Evolutionary conservation across 2,329 filamentous ascomycete genomes (phyloP).

Genomic region (Blastomyces parvus): DNA sequence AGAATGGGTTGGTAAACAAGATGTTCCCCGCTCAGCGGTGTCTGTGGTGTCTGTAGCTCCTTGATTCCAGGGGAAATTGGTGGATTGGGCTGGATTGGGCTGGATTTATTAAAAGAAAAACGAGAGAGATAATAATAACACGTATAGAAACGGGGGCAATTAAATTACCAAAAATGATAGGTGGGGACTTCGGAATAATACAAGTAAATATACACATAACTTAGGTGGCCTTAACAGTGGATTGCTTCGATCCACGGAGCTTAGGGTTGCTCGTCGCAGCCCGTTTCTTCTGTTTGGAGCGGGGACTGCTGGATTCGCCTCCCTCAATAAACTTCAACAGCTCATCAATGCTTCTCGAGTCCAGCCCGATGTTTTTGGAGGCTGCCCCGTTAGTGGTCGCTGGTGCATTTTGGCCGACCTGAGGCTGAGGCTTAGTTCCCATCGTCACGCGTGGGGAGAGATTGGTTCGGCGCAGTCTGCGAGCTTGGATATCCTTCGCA

Average conservation of each 20-base stretch:
- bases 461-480: slow-evolving; percentile 61
- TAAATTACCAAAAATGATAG: slow-evolving; percentile 11
- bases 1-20: background rate
- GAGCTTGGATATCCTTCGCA: slow-evolving; percentile 72
- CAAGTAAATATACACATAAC: background rate
- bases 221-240: slow-evolving; percentile 24
- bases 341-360: slow-evolving; percentile 83
- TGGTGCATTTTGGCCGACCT: slow-evolving; percentile 50
- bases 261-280: slow-evolving; percentile 36
- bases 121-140: slow-evolving; percentile 4
- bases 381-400: slow-evolving; percentile 34
- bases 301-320: slow-evolving; percentile 32
- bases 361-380: slow-evolving; percentile 42
- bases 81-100: background rate
- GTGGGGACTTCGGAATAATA: background rate
- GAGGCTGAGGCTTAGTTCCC: slow-evolving; percentile 52
- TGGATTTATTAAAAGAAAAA: background rate
- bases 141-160: slow-evolving; percentile 9
- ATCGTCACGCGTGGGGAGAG: slow-evolving; percentile 54
- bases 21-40: slow-evolving; percentile 1
- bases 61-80: background rate
- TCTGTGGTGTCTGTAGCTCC: background rate
- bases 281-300: slow-evolving; percentile 38
- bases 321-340: slow-evolving; percentile 92
- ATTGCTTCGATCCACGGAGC: slow-evolving; percentile 36